Base-by-base conservation (phyloP, 768 basidiomycete species). In the Hortiboletus campestris region DNA sequence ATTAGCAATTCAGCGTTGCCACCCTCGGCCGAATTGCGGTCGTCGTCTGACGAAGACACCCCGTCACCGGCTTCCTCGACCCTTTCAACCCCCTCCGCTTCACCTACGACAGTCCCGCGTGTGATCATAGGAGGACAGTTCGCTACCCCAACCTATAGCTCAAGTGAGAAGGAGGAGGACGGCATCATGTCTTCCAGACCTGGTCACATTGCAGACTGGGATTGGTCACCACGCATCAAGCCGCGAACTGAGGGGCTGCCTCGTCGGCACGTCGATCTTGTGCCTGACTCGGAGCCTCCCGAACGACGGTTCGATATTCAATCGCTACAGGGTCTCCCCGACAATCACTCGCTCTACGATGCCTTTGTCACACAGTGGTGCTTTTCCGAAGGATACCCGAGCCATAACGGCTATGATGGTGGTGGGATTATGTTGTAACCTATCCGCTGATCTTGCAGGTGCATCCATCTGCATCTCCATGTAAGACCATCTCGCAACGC, bases 281-380 rank as follows among this genome's bases (percentile, higher is more conserved):
- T n/a, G 17, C 35, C 57, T 44, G 45, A 25, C 28, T 60, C 49
- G 62, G 76, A 75, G 19, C 68, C 70, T 11, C 57, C 49, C 16
- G 19, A 41, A 34, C 40, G 14, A 46, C 36, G 22, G 56, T 7
- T 6, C 25, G 14, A 36, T 10, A 11, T 31, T 9, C 28, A 50
- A 45, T 25, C 43, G 14, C 40, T 58, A 14, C 38, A 43, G 11
- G 40, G 28, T 11, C 7, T 54, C 13, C 17, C 40, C 8, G 46
- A 56, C 40, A 61, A 52, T 75, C 70, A 74, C 41, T 65, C 72
- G 29, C 69, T 72, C 16, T 86, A 86, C 62, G 78, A 85, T 51
- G 83, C 84, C 22, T 82, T 87, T 56, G 80, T 87, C 47, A 63
- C 74, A 51, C 80, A 84, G 65, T 88, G 86, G 86, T 87, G 86